These are phyloP conservation scores for Fusarium dimerum DNA, from an alignment of 2,329 filamentous ascomycete species.

Conservation along the genomic window DNA sequence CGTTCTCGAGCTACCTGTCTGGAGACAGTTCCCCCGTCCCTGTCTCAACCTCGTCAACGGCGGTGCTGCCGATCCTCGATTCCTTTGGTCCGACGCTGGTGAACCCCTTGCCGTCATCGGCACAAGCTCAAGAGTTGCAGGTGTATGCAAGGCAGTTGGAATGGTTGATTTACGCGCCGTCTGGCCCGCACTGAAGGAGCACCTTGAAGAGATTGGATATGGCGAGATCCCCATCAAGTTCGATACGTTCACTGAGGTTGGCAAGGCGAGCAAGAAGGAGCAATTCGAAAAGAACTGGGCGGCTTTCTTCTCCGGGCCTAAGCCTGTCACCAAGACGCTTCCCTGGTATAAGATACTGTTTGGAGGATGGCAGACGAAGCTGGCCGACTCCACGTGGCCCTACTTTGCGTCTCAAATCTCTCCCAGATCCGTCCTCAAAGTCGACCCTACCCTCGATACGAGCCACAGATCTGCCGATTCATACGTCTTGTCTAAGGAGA, in stretches of 20 bases:
- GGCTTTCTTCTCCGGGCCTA: constrained; percentile 10
- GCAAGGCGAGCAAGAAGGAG: constrained; percentile 1
- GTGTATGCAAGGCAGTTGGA: constrained; percentile 8
- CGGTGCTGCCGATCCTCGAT: constrained; percentile 7
- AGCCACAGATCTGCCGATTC: not conserved
- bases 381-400: not conserved
- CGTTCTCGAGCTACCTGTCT: constrained; percentile 10
- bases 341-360: not conserved
- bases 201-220: constrained; percentile 11
- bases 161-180: constrained; percentile 11
- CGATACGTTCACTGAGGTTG: constrained; percentile 8
- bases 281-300: constrained; percentile 15
- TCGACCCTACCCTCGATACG: not conserved
- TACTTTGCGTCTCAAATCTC: not conserved
- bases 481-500: not conserved
- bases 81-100: constrained; percentile 15
- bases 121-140: constrained; percentile 6
- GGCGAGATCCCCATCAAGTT: constrained; percentile 9
- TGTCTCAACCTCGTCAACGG: constrained; percentile 11
- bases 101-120: constrained; percentile 12
- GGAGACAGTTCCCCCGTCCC: constrained; percentile 13
- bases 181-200: constrained; percentile 8
- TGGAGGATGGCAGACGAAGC: not conserved
- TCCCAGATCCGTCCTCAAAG: constrained; percentile 1
- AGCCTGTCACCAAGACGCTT: not conserved